phyloP scores from a whole-genome alignment of 2,329 filamentous ascomycete species.

The Ceratocystis diversiconidia region DNA sequence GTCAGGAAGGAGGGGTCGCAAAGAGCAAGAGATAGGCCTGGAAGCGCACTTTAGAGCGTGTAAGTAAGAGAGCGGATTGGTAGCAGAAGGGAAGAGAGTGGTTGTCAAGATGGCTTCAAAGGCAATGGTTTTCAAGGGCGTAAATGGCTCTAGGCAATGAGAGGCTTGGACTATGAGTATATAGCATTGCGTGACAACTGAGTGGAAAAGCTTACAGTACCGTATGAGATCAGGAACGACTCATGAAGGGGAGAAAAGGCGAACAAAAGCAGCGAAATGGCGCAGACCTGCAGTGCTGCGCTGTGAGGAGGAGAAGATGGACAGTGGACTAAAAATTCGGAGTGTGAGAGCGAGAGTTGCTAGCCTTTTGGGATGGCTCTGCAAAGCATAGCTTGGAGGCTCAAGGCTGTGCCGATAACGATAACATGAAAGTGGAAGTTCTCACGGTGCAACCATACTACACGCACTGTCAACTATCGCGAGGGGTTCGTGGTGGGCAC shows the following conservation, averaged over 20 bases:
- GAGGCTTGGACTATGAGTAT: neutral
- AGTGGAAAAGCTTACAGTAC: neutral
- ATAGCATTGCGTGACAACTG: neutral
- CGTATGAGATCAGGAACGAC: neutral
- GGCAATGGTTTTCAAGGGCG: neutral
- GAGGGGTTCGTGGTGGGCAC: neutral
- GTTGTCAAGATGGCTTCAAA: neutral
- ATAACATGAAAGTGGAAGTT: neutral
- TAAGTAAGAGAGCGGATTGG: neutral
- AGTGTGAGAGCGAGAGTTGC: neutral
- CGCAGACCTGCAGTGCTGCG: neutral
- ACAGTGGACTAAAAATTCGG: neutral
- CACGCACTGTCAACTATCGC: neutral
- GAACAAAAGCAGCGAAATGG: neutral
- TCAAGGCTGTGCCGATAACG: constrained; percentile 4
- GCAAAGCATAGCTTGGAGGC: constrained; percentile 2
- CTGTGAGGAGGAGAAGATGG: neutral
- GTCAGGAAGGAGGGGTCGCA: neutral
- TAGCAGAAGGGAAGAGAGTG: neutral
- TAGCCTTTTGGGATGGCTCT: neutral
- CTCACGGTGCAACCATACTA: neutral
- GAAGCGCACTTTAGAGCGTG: neutral
- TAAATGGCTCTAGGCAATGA: neutral
- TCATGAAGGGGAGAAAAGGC: neutral
- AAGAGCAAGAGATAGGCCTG: neutral